These are phyloP conservation scores for Ustilago sp. DNA, from an alignment of 1,284 basidiomycete species.

Conservation along the genomic window DNA sequence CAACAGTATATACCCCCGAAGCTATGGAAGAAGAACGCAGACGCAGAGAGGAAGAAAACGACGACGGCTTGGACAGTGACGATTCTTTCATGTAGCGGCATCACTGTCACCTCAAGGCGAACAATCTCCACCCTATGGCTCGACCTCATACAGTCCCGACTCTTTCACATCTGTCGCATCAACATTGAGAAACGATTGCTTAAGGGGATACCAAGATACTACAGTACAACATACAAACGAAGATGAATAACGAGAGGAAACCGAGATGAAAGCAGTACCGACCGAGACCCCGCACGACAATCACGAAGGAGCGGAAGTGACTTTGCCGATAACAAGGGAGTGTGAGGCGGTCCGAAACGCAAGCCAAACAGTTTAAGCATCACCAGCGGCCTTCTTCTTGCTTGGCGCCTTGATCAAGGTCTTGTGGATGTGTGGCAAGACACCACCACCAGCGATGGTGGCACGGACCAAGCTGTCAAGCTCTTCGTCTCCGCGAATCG, in stretches of 20 bases:
- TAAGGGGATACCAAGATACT: conserved; percentile 33
- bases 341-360: not conserved
- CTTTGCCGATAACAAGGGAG: not conserved
- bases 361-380: not conserved
- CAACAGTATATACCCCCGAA: conserved; percentile 59
- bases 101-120: not conserved
- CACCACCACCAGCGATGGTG: conserved; percentile 82
- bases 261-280: conserved; percentile 24
- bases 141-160: not conserved
- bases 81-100: conserved; percentile 62
- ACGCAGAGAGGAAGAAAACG: conserved; percentile 47
- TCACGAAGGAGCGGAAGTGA: not conserved
- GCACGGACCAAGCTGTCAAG: conserved; percentile 75
- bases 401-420: conserved; percentile 59
- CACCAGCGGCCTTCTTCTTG: conserved; percentile 54
- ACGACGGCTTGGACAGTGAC: conserved; percentile 55
- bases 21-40: conserved; percentile 59
- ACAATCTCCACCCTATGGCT: not conserved
- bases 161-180: not conserved
- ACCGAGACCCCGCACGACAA: not conserved
- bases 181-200: conserved; percentile 9
- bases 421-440: conserved; percentile 97
- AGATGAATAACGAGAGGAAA: conserved; percentile 22
- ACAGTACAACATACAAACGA: conserved; percentile 44
- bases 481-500: conserved; percentile 96